Evolutionary conservation across 768 basidiomycete species (phyloP), one percentile per base, ranked within the genome.

Genomic region (Panaeolus cyanescens): DNA sequence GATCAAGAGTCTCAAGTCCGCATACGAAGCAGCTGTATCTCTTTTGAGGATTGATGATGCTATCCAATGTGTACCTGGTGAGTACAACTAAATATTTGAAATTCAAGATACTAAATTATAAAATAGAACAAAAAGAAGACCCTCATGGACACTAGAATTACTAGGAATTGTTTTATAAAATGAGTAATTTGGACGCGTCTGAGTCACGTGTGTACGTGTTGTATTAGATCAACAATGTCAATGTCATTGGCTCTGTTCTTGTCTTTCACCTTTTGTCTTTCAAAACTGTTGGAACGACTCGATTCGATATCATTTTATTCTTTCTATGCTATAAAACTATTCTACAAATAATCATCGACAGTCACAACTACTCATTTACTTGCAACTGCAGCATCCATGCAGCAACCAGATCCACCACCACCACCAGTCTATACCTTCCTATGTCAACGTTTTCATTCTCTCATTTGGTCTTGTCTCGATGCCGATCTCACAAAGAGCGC

Each of bases 1-100:
- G 78, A 92, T 99, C 66, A 93, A 92, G 79, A 96, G 93, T 71
- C 77, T 99, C 74, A 99, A 99, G 81, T 94, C 92, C 32, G 97
- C 97, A 32, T 93, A 96, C 65, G 96, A 98, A 74, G 96, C 96
- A 31, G 95, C 96, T 4, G 95, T 97, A 37, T 94, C 94, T 60
- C 79, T 99, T 62, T 79, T 99, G 73, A 86, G 97, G 62, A 98
- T 99, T 68, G 96, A 98, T 73, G 96, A 95, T 75, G 92, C 93
- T n/a, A 95, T 95, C 63, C 92, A 94, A 69, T 93, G 91, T 74
- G 82, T 91, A 53, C 91, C 92, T 62, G 93, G 92, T 92, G 67
- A 79, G 88, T 77, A 45, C 31, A 32, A 15, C 22, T 22, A 42
- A 22, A 42, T 50, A 25, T 30, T 25, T 59, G 42, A 28, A 15